Evolutionary conservation across 1,139 yeast genomes (phyloP).

Genomic region (Suhomyces yuchorum): DNA sequence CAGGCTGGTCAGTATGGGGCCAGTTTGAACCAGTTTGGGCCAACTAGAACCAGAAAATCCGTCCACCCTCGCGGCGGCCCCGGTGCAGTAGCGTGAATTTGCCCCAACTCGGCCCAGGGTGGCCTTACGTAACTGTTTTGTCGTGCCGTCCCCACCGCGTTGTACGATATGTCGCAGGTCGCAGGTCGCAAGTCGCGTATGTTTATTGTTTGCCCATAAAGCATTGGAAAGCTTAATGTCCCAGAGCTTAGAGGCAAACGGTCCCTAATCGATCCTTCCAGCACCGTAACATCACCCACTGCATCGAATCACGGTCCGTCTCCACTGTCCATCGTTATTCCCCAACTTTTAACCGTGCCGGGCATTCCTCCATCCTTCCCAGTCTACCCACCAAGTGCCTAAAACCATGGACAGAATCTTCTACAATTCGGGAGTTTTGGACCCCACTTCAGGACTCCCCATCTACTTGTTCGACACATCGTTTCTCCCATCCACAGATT

Average conservation of each 20-base stretch:
- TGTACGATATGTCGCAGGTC: background rate
- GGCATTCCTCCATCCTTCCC: background rate
- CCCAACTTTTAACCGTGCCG: background rate
- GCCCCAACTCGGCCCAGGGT: too few relatives aligned
- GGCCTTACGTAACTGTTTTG: background rate
- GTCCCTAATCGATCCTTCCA: background rate
- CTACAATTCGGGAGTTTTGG: constrained; percentile 58
- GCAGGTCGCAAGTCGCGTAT: constrained; percentile 4
- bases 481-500: constrained; percentile 63
- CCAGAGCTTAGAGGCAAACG: background rate
- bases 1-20: too few relatives aligned
- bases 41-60: too few relatives aligned
- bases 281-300: background rate
- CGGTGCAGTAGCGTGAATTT: too few relatives aligned
- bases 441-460: constrained; percentile 64
- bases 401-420: constrained; percentile 52
- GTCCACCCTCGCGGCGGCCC: too few relatives aligned
- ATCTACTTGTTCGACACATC: constrained; percentile 75
- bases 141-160: background rate
- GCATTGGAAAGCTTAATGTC: background rate
- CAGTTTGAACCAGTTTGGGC: too few relatives aligned
- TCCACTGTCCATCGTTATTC: background rate
- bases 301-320: background rate
- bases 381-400: background rate
- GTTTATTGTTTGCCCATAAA: constrained; percentile 6